A percentile compares a stretch with the other conserved stretches of the same genome.
phyloP scores from a whole-genome alignment of 768 basidiomycete genomes.

The Podaxis carcinomalis region DNA sequence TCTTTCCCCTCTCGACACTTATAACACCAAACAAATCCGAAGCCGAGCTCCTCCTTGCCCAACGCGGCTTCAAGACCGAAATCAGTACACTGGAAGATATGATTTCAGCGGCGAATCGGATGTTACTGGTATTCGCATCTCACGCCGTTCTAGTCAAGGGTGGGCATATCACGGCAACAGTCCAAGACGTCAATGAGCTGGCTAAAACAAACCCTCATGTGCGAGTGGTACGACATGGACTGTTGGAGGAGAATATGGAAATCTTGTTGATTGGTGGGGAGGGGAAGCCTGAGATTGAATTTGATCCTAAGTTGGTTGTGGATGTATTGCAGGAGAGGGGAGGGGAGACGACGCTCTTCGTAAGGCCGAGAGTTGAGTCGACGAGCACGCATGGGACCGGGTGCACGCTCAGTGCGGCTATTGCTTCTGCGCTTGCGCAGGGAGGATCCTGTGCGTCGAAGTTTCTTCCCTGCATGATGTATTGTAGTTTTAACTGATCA shows the following conservation, averaged over 20 bases:
- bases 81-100: constrained; percentile 55
- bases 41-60: constrained; percentile 62
- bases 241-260: constrained; percentile 57
- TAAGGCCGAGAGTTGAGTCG: constrained; percentile 59
- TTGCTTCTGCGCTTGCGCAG: constrained; percentile 61
- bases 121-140: constrained; percentile 42
- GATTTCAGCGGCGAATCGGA: constrained; percentile 47
- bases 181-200: constrained; percentile 39
- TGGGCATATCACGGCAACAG: constrained; percentile 58
- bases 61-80: constrained; percentile 18
- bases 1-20: constrained; percentile 68
- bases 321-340: constrained; percentile 52
- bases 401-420: constrained; percentile 84
- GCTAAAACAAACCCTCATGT: constrained; percentile 24
- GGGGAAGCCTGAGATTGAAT: constrained; percentile 1
- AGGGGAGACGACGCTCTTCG: constrained; percentile 43
- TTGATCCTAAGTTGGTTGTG: constrained; percentile 42
- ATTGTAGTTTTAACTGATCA: not conserved
- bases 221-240: constrained; percentile 38
- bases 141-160: constrained; percentile 78
- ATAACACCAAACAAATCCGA: constrained; percentile 88
- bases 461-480: not conserved
- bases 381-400: constrained; percentile 88
- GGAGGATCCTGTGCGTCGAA: constrained; percentile 36
- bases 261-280: constrained; percentile 39